phyloP scores from a whole-genome alignment of 106 monocot genomes.

The Acorus gramineus region DNA sequence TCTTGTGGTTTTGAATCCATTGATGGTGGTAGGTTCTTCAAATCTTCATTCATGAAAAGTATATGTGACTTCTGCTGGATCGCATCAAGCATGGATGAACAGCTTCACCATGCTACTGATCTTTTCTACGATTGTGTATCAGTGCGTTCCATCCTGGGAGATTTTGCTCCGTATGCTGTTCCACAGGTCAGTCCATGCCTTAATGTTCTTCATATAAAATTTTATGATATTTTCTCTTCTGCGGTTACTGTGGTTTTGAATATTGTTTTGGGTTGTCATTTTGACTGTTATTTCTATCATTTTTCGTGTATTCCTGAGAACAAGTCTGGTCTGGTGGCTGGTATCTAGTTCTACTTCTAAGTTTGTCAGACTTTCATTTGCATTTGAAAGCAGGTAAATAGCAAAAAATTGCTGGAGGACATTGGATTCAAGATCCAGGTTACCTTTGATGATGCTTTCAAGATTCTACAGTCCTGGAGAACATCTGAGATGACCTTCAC shows the following conservation, averaged over 20 bases:
- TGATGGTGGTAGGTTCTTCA: constrained; percentile 14
- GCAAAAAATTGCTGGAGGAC: constrained; percentile 62
- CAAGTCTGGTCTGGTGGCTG: neutral
- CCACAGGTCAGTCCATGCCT: constrained; percentile 54
- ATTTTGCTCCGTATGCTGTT: constrained; percentile 65
- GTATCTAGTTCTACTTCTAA: neutral
- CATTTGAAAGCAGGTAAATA: constrained; percentile 39
- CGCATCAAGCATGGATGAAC: constrained; percentile 48
- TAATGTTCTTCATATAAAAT: neutral
- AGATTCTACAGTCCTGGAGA: constrained; percentile 39
- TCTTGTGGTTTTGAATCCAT: constrained; percentile 3
- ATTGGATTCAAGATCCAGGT: constrained; percentile 81
- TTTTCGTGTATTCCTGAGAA: no score
- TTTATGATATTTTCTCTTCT: neutral
- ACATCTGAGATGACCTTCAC: constrained; percentile 20
- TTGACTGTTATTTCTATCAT: neutral
- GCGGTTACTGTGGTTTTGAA: neutral
- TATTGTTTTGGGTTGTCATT: neutral
- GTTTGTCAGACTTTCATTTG: neutral
- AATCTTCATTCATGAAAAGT: constrained; percentile 61
- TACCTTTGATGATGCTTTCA: constrained; percentile 60
- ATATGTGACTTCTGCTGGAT: constrained; percentile 56
- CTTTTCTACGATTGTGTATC: constrained; percentile 66
- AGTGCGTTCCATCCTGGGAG: constrained; percentile 64
- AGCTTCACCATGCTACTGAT: constrained; percentile 68